phyloP scores from a whole-genome alignment of 192 early-diverging fungal species.

The Backusella mclennaniae region DNA sequence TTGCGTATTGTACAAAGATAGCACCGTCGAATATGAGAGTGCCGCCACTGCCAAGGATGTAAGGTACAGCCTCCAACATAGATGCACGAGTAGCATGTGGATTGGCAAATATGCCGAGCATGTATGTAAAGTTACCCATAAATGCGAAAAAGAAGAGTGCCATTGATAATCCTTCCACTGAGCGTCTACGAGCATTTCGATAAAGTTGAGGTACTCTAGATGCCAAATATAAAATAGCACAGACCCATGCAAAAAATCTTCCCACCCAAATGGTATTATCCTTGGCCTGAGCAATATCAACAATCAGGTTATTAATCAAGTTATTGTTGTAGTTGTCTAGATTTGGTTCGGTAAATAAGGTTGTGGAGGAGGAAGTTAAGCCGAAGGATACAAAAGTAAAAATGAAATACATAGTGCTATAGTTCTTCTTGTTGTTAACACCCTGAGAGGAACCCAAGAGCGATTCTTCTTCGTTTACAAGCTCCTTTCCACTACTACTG shows the following conservation, averaged over 20 bases:
- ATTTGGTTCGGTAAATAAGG: background rate
- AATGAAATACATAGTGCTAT: background rate
- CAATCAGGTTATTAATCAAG: background rate
- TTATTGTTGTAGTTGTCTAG: background rate
- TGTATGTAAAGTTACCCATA: slow-evolving; percentile 68
- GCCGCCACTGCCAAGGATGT: slow-evolving; percentile 64
- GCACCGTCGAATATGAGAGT: slow-evolving; percentile 69
- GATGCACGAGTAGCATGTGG: slow-evolving; percentile 32
- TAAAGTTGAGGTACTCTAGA: slow-evolving; percentile 77
- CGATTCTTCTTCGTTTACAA: background rate
- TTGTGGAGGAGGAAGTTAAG: background rate
- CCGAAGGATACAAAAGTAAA: slow-evolving; percentile 9
- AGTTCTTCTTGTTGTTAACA: background rate
- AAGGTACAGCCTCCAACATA: slow-evolving; percentile 44
- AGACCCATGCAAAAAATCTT: slow-evolving; percentile 63
- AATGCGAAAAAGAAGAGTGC: slow-evolving; percentile 73
- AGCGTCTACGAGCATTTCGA: slow-evolving; percentile 57
- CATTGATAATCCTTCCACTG: slow-evolving; percentile 70
- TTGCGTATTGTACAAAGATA: slow-evolving; percentile 53
- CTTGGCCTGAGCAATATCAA: background rate
- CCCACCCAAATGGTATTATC: slow-evolving; percentile 42
- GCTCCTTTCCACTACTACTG: slow-evolving; percentile 1
- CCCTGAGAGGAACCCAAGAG: background rate
- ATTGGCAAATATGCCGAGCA: slow-evolving; percentile 51
- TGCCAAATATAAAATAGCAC: slow-evolving; percentile 62